Evolutionary conservation across 352 stramenopile species (phyloP).

Genomic region (Pythium apleroticum): DNA sequence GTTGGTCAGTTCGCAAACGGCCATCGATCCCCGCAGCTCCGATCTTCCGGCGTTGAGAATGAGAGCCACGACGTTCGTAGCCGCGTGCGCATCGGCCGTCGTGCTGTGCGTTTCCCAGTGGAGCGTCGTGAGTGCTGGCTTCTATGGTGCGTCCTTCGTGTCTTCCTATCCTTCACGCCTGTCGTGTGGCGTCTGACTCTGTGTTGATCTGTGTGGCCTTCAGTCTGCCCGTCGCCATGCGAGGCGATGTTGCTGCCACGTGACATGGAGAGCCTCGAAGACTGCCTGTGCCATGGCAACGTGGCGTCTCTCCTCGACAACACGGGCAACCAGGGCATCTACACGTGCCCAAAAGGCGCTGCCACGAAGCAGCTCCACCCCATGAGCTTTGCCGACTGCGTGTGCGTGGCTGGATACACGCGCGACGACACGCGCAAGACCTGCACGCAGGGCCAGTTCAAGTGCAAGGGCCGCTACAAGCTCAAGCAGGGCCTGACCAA

Average conservation of each 20-base stretch:
- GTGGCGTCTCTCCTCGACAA: conserved; percentile 7
- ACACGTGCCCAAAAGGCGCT: conserved; percentile 39
- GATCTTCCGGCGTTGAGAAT: conserved; percentile 1
- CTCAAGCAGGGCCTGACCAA: conserved; percentile 30
- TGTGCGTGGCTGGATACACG: conserved; percentile 30
- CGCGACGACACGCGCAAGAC: conserved; percentile 42
- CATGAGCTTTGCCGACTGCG: conserved; percentile 44
- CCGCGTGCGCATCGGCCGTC: not conserved
- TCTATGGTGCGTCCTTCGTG: conserved; percentile 17
- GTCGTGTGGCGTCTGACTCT: not conserved
- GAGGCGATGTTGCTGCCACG: conserved; percentile 75
- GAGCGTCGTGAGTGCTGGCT: conserved; percentile 9
- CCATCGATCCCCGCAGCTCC: not conserved
- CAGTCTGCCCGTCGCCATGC: conserved; percentile 64
- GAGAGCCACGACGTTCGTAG: conserved; percentile 8
- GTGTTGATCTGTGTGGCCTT: conserved; percentile 1
- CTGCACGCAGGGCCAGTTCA: conserved; percentile 40
- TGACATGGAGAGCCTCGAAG: conserved; percentile 78
- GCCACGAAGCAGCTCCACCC: conserved; percentile 34
- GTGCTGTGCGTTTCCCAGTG: conserved; percentile 16
- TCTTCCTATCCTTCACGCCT: not conserved
- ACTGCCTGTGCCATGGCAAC: conserved; percentile 57
- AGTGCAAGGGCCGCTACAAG: conserved; percentile 62
- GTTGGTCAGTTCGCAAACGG: not conserved
- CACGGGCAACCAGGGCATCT: conserved; percentile 24